phyloP scores from a whole-genome alignment of 805 yeast genomes.

The Myxozyma vanderwaltii region DNA sequence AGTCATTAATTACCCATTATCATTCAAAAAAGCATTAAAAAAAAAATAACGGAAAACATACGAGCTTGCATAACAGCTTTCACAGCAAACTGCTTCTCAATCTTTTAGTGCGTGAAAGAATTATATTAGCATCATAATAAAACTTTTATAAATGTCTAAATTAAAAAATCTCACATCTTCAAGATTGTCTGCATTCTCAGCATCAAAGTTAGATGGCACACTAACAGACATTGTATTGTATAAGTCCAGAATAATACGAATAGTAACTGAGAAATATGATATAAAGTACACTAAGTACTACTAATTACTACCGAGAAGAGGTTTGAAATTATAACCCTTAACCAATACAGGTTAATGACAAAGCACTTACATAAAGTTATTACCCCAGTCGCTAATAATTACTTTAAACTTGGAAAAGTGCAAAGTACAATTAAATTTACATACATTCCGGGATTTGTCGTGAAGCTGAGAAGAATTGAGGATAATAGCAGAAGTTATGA shows the following conservation, averaged over 20 bases:
- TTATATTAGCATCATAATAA: background rate
- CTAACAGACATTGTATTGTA: conserved; percentile 8
- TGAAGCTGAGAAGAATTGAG: too few species aligned
- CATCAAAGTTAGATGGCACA: conserved; percentile 54
- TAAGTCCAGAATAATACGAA: too few species aligned
- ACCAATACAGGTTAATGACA: background rate
- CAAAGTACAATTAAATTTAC: too few species aligned
- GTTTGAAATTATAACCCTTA: too few species aligned
- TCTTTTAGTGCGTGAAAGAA: conserved; percentile 41
- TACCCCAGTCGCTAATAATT: background rate
- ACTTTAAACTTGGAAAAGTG: too few species aligned
- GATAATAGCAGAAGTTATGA: too few species aligned
- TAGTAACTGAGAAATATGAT: too few species aligned
- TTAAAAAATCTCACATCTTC: conserved; percentile 58
- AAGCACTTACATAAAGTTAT: background rate
- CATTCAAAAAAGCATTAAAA: background rate
- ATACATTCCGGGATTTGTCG: too few species aligned
- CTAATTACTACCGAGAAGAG: too few species aligned
- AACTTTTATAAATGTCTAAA: background rate
- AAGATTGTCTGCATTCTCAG: conserved; percentile 90
- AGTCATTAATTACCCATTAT: background rate
- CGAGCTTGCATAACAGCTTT: conserved; percentile 93
- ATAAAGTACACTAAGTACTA: too few species aligned
- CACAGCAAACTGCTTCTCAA: conserved; percentile 97
- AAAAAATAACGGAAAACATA: conserved; percentile 18